These are phyloP conservation scores for Erodium texanum DNA, from an alignment of 441 rosid species.

Conservation along the genomic window DNA sequence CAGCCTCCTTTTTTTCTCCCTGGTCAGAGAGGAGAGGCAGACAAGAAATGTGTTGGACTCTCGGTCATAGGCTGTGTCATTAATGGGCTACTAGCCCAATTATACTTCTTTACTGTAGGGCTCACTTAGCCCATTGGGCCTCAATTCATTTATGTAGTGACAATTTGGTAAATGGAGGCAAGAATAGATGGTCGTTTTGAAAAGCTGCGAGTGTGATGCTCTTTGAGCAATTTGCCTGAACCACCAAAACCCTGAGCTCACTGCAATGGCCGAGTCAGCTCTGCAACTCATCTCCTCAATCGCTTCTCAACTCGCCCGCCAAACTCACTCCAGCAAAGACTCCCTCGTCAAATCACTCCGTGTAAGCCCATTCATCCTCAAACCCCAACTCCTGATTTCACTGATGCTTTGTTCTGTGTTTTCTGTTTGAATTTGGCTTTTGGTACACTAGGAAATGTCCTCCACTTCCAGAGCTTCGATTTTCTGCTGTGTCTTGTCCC, in stretches of 20 bases:
- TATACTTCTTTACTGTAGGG: no score
- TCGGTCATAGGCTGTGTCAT: not conserved
- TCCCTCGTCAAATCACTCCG: slow-evolving; percentile 62
- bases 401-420: not conserved
- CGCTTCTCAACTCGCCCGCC: slow-evolving; percentile 49
- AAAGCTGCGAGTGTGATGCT: no score
- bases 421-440: not conserved
- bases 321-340: slow-evolving; percentile 59
- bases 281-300: slow-evolving; percentile 42
- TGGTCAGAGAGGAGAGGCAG: not conserved
- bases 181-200: no score
- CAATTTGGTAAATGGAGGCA: slow-evolving; percentile 1
- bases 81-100: not conserved
- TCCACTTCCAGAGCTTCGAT: not conserved
- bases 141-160: not conserved
- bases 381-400: not conserved
- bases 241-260: not conserved
- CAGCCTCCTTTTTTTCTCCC: not conserved
- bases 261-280: slow-evolving; percentile 46
- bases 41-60: not conserved
- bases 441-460: no score
- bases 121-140: not conserved
- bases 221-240: no score
- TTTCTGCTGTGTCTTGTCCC: not conserved
- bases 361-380: slow-evolving; percentile 28